Conservation (phyloP, 495 filamentous ascomycete species). For the Trichocladium antarcticum region DNA sequence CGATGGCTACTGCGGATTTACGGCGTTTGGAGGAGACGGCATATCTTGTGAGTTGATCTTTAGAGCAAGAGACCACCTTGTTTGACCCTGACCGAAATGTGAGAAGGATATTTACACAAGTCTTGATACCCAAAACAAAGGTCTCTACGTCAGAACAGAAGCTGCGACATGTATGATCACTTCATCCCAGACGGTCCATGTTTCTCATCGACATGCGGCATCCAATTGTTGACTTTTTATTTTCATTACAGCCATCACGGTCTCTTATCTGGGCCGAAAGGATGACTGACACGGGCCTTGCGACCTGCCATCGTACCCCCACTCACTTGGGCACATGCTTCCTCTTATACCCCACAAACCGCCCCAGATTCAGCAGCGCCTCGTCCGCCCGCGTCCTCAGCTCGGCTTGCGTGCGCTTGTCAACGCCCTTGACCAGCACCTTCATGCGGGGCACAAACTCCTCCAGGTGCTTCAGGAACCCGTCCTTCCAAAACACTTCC, state of each 20-base stretch:
- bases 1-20: neutral
- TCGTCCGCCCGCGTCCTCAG: constrained; percentile 46
- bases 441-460: constrained; percentile 39
- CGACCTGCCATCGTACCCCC: neutral
- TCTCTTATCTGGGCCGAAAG: too few species aligned
- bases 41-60: constrained; percentile 4
- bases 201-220: neutral
- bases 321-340: constrained; percentile 29
- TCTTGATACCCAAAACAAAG: neutral
- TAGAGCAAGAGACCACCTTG: neutral
- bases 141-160: neutral
- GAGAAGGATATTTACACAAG: neutral
- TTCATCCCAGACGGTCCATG: neutral
- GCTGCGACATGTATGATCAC: neutral
- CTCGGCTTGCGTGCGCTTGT: constrained; percentile 44
- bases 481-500: constrained; percentile 49
- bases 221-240: neutral
- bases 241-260: neutral
- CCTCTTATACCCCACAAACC: constrained; percentile 52
- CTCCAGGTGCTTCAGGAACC: constrained; percentile 47
- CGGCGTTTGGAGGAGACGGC: neutral
- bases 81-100: neutral
- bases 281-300: neutral
- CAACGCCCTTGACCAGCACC: constrained; percentile 43
- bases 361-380: constrained; percentile 41